phyloP scores from a whole-genome alignment of 2,329 filamentous ascomycete species.

The Pseudogymnoascus sp. region DNA sequence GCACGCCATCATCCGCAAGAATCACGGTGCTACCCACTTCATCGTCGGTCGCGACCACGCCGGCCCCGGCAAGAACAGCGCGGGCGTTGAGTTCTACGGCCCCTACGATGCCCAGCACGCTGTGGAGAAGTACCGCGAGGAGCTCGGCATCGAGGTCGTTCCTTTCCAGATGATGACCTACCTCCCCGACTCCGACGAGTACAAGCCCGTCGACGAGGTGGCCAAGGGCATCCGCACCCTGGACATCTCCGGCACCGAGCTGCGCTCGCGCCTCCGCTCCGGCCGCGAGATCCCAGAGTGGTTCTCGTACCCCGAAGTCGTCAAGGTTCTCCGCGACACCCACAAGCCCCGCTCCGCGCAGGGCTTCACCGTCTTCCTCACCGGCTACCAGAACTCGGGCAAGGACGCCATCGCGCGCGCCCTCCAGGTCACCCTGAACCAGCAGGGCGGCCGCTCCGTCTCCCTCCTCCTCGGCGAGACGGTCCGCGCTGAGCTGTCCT shows the following conservation, averaged over 20 bases:
- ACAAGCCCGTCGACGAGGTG: conserved; percentile 87
- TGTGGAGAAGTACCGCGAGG: conserved; percentile 90
- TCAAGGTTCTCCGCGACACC: conserved; percentile 90
- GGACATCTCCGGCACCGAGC: conserved; percentile 82
- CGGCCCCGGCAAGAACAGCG: conserved; percentile 95
- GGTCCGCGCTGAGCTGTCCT: conserved; percentile 83
- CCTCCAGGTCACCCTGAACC: conserved; percentile 93
- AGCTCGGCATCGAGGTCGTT: conserved; percentile 97
- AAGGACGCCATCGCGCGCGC: conserved; percentile 96
- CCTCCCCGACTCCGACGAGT: conserved; percentile 93
- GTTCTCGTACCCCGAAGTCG: conserved; percentile 99
- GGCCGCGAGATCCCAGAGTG: conserved; percentile 95
- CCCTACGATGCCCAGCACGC: conserved; percentile 95
- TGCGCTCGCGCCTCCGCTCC: conserved; percentile 81
- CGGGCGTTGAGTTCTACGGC: conserved; percentile 94
- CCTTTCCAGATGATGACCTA: conserved; percentile 99
- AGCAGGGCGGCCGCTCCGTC: conserved; percentile 91
- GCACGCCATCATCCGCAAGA: conserved; percentile 99
- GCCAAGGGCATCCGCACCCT: conserved; percentile 72
- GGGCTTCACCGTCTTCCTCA: conserved; percentile 97
- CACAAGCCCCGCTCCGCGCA: conserved; percentile 86
- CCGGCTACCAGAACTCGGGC: conserved; percentile 91
- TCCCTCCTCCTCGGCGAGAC: conserved; percentile 93
- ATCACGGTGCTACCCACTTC: conserved; percentile 98
- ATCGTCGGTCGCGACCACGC: conserved; percentile 98